Evolutionary conservation across 805 yeast genomes (phyloP).

Genomic region (Tetrapisispora iriomotensis): DNA sequence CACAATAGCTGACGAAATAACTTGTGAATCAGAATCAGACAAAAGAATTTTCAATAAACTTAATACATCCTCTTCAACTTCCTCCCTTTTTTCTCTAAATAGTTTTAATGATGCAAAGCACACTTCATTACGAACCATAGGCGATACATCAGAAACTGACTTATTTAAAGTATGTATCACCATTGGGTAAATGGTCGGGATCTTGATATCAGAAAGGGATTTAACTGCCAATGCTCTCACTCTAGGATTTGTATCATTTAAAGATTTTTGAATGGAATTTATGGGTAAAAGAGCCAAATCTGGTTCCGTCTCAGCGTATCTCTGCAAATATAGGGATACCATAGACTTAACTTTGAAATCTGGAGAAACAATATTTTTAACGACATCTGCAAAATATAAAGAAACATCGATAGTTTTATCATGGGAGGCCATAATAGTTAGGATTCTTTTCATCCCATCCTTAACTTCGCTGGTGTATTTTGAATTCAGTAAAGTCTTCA

Average conservation of each 20-base stretch:
- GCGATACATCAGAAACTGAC: slow-evolving; percentile 58
- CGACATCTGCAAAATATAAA: slow-evolving; percentile 69
- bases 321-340: slow-evolving; percentile 63
- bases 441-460: slow-evolving; percentile 49
- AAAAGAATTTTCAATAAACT: slow-evolving; percentile 42
- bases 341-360: slow-evolving; percentile 58
- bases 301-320: slow-evolving; percentile 76
- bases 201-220: slow-evolving; percentile 72
- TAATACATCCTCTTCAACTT: slow-evolving; percentile 40
- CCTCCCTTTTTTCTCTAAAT: slow-evolving; percentile 32
- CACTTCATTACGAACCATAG: slow-evolving; percentile 70
- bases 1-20: slow-evolving; percentile 59
- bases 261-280: slow-evolving; percentile 80
- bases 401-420: slow-evolving; percentile 33
- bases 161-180: slow-evolving; percentile 63
- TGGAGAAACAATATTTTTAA: slow-evolving; percentile 71
- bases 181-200: slow-evolving; percentile 74
- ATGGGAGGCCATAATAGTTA: slow-evolving; percentile 35
- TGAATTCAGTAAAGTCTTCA: slow-evolving; percentile 56
- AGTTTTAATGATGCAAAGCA: slow-evolving; percentile 65
- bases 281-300: slow-evolving; percentile 84
- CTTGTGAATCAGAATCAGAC: slow-evolving; percentile 55
- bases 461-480: slow-evolving; percentile 54
- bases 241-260: slow-evolving; percentile 60
- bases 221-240: slow-evolving; percentile 65